phyloP scores from a whole-genome alignment of 2,329 filamentous ascomycete species.

The Fusarium brachygibbosum region DNA sequence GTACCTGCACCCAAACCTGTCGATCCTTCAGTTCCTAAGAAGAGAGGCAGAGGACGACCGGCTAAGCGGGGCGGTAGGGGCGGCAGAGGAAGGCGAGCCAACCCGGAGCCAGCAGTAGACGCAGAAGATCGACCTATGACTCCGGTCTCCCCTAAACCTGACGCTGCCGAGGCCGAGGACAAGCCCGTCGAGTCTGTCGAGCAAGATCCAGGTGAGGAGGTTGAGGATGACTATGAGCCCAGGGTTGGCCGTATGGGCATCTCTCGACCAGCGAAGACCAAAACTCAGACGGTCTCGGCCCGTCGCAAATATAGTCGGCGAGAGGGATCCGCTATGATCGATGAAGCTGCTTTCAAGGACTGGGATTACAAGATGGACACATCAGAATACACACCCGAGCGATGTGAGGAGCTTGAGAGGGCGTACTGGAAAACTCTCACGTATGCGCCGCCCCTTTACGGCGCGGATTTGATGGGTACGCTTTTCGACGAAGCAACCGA shows the following conservation, averaged over 20 bases:
- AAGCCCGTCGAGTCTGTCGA: constrained; percentile 65
- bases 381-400: constrained; percentile 89
- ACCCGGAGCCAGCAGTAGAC: constrained; percentile 55
- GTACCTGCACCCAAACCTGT: constrained; percentile 50
- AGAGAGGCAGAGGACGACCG: constrained; percentile 58
- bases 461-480: constrained; percentile 95
- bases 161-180: constrained; percentile 50
- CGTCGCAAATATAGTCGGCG: constrained; percentile 87
- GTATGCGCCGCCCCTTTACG: constrained; percentile 94
- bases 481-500: constrained; percentile 89
- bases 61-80: constrained; percentile 51
- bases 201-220: constrained; percentile 60
- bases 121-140: constrained; percentile 70
- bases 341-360: constrained; percentile 89
- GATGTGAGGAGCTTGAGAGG: constrained; percentile 93
- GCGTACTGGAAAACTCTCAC: constrained; percentile 98
- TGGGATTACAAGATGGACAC: constrained; percentile 93
- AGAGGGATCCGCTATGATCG: constrained; percentile 82
- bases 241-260: constrained; percentile 64
- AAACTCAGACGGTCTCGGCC: constrained; percentile 83
- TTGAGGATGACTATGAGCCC: constrained; percentile 58
- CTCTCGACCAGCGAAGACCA: constrained; percentile 65
- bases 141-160: constrained; percentile 67
- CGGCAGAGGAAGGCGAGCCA: constrained; percentile 56
- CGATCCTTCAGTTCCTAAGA: constrained; percentile 55